Conservation (phyloP, 306 rosid genomes). For the Acmispon strigosus region DNA sequence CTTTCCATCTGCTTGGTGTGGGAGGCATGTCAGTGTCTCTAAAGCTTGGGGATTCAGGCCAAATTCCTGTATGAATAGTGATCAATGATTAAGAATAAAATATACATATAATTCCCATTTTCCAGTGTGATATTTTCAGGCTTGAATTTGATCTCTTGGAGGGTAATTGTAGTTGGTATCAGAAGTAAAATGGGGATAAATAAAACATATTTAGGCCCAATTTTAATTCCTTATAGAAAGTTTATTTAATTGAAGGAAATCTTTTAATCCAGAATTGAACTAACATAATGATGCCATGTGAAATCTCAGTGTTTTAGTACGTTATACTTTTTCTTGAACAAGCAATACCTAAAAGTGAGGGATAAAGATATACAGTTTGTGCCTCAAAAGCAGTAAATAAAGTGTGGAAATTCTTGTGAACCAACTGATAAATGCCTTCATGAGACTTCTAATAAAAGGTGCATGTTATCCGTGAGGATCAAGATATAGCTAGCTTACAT, state of each 20-base stretch:
- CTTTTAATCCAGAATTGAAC: background rate
- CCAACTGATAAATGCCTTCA: slow-evolving; percentile 16
- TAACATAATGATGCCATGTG: slow-evolving; percentile 12
- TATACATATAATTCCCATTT: background rate
- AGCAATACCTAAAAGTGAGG: background rate
- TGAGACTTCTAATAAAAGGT: slow-evolving; percentile 14
- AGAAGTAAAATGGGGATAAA: background rate
- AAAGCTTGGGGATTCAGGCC: slow-evolving; percentile 87
- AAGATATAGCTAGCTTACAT: slow-evolving; percentile 1
- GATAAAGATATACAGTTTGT: slow-evolving; percentile 14
- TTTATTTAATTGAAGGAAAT: background rate
- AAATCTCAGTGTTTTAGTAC: background rate
- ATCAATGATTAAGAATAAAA: slow-evolving; percentile 8
- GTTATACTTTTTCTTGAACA: background rate
- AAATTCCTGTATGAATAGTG: slow-evolving; percentile 50
- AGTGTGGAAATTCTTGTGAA: slow-evolving; percentile 6
- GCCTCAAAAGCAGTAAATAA: slow-evolving; percentile 16
- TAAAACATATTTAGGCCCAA: background rate
- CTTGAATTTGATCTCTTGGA: background rate
- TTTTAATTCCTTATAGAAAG: background rate
- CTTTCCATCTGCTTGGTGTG: slow-evolving; percentile 58
- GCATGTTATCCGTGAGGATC: background rate
- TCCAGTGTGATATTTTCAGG: background rate
- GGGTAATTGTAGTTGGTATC: background rate
- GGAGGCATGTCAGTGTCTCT: slow-evolving; percentile 65